A percentile compares a stretch with the other conserved stretches of the same genome.
phyloP scores from a whole-genome alignment of 495 filamentous ascomycete genomes.

The Bryoglossum gracile region DNA sequence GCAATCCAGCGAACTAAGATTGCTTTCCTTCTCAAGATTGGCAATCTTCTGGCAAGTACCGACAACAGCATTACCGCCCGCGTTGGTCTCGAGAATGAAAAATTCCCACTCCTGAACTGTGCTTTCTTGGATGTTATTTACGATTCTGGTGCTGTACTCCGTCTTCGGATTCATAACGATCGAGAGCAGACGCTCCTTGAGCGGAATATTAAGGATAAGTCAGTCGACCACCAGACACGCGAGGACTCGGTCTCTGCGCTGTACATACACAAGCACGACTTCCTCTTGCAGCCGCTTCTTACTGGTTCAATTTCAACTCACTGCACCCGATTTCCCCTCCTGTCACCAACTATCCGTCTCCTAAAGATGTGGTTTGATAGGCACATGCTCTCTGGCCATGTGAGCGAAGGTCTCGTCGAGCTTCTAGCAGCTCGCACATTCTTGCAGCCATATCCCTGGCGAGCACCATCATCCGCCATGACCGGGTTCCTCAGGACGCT shows the following conservation, averaged over 20 bases:
- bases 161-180: conserved; percentile 69
- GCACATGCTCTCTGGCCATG: conserved; percentile 69
- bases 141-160: conserved; percentile 56
- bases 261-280: conserved; percentile 60
- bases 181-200: conserved; percentile 78
- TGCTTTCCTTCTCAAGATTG: conserved; percentile 81
- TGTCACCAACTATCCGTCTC: conserved; percentile 82
- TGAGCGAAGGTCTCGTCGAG: conserved; percentile 77
- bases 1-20: conserved; percentile 93
- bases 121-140: conserved; percentile 80
- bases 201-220: conserved; percentile 65
- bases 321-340: conserved; percentile 69
- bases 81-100: conserved; percentile 74
- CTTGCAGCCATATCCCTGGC: conserved; percentile 76
- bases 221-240: conserved; percentile 48
- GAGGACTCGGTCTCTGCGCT: conserved; percentile 63
- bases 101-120: conserved; percentile 58
- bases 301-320: conserved; percentile 71
- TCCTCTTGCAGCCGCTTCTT: conserved; percentile 66
- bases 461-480: conserved; percentile 66
- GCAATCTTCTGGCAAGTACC: conserved; percentile 52
- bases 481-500: conserved; percentile 78
- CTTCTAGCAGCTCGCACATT: conserved; percentile 69
- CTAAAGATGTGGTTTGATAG: conserved; percentile 83
- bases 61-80: conserved; percentile 45